These are phyloP conservation scores for Puccinia coronata DNA, from an alignment of 1,284 basidiomycete genomes.

Conservation along the genomic window DNA sequence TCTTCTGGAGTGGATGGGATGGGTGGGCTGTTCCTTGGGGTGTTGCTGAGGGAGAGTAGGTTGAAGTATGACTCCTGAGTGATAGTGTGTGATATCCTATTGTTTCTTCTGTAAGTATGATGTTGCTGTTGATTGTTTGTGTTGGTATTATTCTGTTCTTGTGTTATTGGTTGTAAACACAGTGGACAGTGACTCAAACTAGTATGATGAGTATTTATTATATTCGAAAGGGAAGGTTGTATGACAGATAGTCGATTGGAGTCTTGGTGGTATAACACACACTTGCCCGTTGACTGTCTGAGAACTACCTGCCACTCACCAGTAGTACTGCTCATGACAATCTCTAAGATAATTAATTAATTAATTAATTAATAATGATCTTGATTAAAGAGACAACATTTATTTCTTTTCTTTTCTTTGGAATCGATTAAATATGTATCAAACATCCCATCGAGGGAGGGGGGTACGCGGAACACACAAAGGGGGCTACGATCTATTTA, in stretches of 20 bases:
- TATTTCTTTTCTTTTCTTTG: too few species aligned
- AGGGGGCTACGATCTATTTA: too few species aligned
- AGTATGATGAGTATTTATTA: not conserved
- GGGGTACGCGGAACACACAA: too few species aligned
- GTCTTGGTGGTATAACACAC: slow-evolving; percentile 34
- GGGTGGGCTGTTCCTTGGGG: slow-evolving; percentile 16
- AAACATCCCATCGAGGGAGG: too few species aligned
- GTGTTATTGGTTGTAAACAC: slow-evolving; percentile 25
- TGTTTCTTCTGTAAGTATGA: not conserved
- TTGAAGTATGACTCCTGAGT: slow-evolving; percentile 35
- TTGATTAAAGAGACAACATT: too few species aligned
- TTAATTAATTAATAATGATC: too few species aligned
- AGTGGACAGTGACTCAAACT: slow-evolving; percentile 1
- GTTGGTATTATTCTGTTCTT: too few species aligned
- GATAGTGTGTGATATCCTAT: too few species aligned
- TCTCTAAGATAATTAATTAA: too few species aligned
- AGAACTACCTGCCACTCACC: slow-evolving; percentile 20
- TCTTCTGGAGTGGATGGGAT: not conserved
- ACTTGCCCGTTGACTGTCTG: slow-evolving; percentile 36
- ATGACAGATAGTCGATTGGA: slow-evolving; percentile 32
- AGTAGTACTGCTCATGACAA: too few species aligned
- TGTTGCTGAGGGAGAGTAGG: slow-evolving; percentile 25
- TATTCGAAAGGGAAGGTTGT: not conserved
- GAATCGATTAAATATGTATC: too few species aligned
- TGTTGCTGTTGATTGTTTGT: not conserved